Percentiles rank a stretch among this genome's conserved stretches.
Conservation (phyloP, 148 eudicot species). For the Rhododendron williamsianum region DNA sequence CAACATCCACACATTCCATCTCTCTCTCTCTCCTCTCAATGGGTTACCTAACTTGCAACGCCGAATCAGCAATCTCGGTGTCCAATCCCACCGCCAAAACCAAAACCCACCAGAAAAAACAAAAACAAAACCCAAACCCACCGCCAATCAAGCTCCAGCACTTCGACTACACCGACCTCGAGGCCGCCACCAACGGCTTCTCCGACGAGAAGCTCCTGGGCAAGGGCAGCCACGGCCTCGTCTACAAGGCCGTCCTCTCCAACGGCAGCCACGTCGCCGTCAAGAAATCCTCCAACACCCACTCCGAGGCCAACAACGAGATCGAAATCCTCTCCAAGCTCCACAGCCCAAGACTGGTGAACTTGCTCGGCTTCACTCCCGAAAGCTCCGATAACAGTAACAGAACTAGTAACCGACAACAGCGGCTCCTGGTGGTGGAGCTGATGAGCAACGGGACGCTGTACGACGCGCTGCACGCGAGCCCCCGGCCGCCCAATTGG, state of each 20-base stretch:
- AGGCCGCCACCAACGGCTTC: slow-evolving; percentile 68
- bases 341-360: slow-evolving; percentile 68
- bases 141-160: slow-evolving; percentile 48
- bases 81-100: neutral
- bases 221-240: slow-evolving; percentile 89
- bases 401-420: slow-evolving; percentile 19
- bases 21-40: neutral
- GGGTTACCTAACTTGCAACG: slow-evolving; percentile 8
- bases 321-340: slow-evolving; percentile 60
- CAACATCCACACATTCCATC: neutral
- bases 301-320: slow-evolving; percentile 67
- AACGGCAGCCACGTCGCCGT: slow-evolving; percentile 74
- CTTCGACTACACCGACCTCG: slow-evolving; percentile 64
- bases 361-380: slow-evolving; percentile 57
- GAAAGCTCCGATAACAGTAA: neutral
- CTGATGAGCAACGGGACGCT: slow-evolving; percentile 87
- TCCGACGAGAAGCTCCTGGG: slow-evolving; percentile 72
- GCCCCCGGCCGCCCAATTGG: slow-evolving; percentile 49
- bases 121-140: neutral
- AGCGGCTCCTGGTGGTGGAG: slow-evolving; percentile 63
- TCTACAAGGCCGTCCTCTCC: slow-evolving; percentile 71
- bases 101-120: slow-evolving; percentile 12
- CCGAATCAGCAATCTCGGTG: slow-evolving; percentile 6
- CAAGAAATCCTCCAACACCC: slow-evolving; percentile 30
- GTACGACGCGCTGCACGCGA: slow-evolving; percentile 61